Evolutionary conservation across 2,329 filamentous ascomycete species (phyloP).

Genomic region (Taxawa tesnikishii): DNA sequence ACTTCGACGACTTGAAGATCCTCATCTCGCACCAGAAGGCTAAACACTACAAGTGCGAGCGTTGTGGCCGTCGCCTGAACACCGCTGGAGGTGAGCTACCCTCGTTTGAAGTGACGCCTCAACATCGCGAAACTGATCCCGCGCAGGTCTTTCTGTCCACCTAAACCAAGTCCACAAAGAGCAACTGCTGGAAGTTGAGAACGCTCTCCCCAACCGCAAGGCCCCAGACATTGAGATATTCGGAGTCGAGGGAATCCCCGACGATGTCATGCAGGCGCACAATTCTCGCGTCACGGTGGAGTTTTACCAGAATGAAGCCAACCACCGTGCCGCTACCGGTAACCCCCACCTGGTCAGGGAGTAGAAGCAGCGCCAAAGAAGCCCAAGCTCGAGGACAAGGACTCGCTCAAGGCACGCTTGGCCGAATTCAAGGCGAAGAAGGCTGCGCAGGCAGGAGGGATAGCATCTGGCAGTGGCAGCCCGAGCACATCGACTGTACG

Average conservation of each 20-base stretch:
- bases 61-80: conserved; percentile 77
- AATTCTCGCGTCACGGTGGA: conserved; percentile 75
- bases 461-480: no score
- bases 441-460: no score
- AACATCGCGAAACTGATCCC: conserved; percentile 2
- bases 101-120: no score
- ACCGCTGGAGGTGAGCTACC: conserved; percentile 85
- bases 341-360: conserved; percentile 58
- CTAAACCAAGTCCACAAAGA: conserved; percentile 99
- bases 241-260: conserved; percentile 92
- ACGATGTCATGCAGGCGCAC: conserved; percentile 71
- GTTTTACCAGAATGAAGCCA: conserved; percentile 75
- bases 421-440: conserved; percentile 63
- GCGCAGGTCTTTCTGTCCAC: conserved; percentile 77
- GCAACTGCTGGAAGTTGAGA: conserved; percentile 74
- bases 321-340: conserved; percentile 68
- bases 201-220: conserved; percentile 76
- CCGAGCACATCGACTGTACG: no score
- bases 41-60: conserved; percentile 98
- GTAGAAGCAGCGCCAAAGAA: conserved; percentile 43
- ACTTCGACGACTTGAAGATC: conserved; percentile 95
- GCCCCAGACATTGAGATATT: conserved; percentile 92
- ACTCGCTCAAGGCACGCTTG: conserved; percentile 69
- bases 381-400: conserved; percentile 58
- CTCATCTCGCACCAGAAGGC: conserved; percentile 95